These are phyloP conservation scores for Biscogniauxia mediterranea DNA, from an alignment of 2,329 filamentous ascomycete species.

Conservation along the genomic window DNA sequence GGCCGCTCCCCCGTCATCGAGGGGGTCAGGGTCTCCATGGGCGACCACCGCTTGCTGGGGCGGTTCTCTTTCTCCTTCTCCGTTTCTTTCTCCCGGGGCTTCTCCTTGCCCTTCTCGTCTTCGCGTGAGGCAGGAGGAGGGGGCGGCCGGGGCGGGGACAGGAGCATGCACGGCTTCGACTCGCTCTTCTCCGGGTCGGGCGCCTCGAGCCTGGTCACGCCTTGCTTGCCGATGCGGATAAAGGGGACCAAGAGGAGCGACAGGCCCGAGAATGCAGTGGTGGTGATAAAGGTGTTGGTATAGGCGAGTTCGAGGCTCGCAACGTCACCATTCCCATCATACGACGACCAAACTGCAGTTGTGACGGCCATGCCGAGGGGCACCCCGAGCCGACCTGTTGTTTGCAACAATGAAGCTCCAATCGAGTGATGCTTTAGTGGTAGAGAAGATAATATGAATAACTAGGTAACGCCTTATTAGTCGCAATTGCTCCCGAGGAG, in stretches of 20 bases:
- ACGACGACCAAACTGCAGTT: constrained; percentile 35
- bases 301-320: constrained; percentile 27
- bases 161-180: background rate
- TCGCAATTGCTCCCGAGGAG: background rate
- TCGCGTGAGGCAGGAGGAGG: background rate
- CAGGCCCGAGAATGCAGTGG: constrained; percentile 29
- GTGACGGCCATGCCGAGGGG: constrained; percentile 33
- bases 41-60: constrained; percentile 34
- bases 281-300: constrained; percentile 32
- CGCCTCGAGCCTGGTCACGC: constrained; percentile 8
- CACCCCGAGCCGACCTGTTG: constrained; percentile 30
- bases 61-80: constrained; percentile 21
- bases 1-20: constrained; percentile 15
- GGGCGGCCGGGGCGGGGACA: constrained; percentile 1
- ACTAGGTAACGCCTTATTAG: constrained; percentile 23
- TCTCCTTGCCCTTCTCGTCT: background rate
- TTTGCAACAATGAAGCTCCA: constrained; percentile 33
- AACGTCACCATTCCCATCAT: constrained; percentile 19
- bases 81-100: background rate
- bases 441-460: constrained; percentile 31
- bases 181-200: constrained; percentile 7
- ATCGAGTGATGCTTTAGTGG: constrained; percentile 32
- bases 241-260: constrained; percentile 32
- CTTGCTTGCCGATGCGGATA: constrained; percentile 31
- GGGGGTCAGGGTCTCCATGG: constrained; percentile 24